Evolutionary conservation across 2,329 filamentous ascomycete genomes (phyloP), one percentile per base, ranked within the genome.

Genomic region (Aspergillus ochraceus): DNA sequence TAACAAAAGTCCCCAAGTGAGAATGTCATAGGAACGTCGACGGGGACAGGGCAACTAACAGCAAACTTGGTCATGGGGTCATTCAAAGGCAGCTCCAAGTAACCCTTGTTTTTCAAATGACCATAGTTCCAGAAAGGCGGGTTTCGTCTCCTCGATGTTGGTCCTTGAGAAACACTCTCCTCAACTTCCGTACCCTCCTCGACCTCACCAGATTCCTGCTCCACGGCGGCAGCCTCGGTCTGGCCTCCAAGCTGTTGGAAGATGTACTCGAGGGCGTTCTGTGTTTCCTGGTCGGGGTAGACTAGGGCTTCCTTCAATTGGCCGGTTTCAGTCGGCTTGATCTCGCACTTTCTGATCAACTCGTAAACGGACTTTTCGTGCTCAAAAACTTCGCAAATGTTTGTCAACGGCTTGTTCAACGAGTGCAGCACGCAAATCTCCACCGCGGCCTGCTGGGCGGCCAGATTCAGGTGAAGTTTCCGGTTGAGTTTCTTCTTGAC

Each of bases 1-100:
- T 64, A 63, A 63, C 10, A 24, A n/a, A n/a, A 19, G 3, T n/a
- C 17, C 6, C 17, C 9, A 42, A 11, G 52, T 78, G 95, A 95
- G 68, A 26, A 19, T 5, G n/a, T 3, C 49, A 49, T 58, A 52
- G 19, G 3, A 10, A 26, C 26, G 26, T 6, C 26, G 26, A 26
- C 4, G 8, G 4, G 8, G 26, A 9, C 26, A 36, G 49, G 9
- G 52, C 10, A 61, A 82, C 88, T 64, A 84, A 95, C 91, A 59
- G 87, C 86, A 79, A 95, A 93, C 72, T 90, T 92, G 64, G 90
- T 71, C 46, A 80, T 74, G 1, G 80, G 75, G 65, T 91, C 83
- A 19, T 77, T 72, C 29, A 95, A 72, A 3, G 83, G 77, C 14
- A 88, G 75, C 6, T 76, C 67, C 71, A 86, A 84, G 87, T 88